Evolutionary conservation across 805 yeast species (phyloP).

Genomic region (Wickerhamomyces canadensis): DNA sequence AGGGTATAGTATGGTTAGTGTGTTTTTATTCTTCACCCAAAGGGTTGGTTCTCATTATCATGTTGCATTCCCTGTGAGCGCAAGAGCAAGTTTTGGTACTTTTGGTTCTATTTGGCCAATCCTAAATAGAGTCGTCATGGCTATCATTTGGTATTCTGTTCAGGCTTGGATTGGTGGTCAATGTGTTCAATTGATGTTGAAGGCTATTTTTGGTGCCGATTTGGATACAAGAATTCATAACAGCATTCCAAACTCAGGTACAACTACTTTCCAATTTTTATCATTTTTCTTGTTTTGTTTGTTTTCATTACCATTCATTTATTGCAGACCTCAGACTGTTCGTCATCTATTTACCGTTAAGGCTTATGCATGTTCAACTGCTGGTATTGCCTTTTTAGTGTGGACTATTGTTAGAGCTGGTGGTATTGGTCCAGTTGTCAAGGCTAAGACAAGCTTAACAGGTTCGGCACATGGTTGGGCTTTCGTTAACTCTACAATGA

Average conservation of each 20-base stretch:
- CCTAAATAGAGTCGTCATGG: constrained; percentile 82
- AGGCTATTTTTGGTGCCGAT: constrained; percentile 67
- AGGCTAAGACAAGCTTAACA: constrained; percentile 43
- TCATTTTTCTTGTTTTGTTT: constrained; percentile 81
- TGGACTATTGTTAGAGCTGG: constrained; percentile 81
- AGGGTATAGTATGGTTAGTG: constrained; percentile 68
- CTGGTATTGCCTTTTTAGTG: constrained; percentile 75
- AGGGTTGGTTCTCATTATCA: constrained; percentile 80
- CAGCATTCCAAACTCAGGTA: constrained; percentile 50
- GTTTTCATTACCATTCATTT: constrained; percentile 70
- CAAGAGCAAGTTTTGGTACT: constrained; percentile 79
- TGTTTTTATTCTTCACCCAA: constrained; percentile 65
- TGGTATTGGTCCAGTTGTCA: constrained; percentile 72
- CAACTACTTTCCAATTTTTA: constrained; percentile 68
- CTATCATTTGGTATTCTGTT: constrained; percentile 83
- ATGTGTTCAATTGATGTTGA: constrained; percentile 72
- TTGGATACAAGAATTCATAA: constrained; percentile 59
- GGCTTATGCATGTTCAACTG: constrained; percentile 73
- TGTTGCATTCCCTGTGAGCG: constrained; percentile 77
- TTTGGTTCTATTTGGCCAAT: constrained; percentile 89
- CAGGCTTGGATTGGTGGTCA: constrained; percentile 84
- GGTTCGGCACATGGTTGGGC: constrained; percentile 78
- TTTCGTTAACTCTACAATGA: constrained; percentile 72
- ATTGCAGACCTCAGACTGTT: constrained; percentile 76
- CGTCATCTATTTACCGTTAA: constrained; percentile 82